Evolutionary conservation across 768 basidiomycete genomes (phyloP), one percentile per base, ranked within the genome.

Genomic region (Mycena galericulata): DNA sequence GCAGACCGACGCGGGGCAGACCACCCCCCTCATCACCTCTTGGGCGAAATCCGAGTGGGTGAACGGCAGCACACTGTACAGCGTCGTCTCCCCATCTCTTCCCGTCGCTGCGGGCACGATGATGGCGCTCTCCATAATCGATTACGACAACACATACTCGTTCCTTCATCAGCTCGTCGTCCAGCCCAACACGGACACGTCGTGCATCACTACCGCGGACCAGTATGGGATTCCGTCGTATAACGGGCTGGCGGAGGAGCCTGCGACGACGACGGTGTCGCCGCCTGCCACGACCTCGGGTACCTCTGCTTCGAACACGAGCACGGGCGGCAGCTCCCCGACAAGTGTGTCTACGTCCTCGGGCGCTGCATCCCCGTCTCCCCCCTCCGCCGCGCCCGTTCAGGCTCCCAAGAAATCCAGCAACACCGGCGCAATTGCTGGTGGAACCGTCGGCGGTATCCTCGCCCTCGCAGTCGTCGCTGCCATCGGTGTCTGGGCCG

Each of bases 41-140:
- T 57, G 41, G 40, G 27, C 56, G 11, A 11, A 57, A 43, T 57
- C 56, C 26, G 18, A 38, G 41, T 57, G 56, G 56, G 41, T 43
- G 24, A 29, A 57, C 26, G 56, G 22, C 2, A 57, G 9, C 27
- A 57, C 56, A 0, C 27, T 57, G 1, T 57, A 29, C 40, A 30
- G 27, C 7, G 56, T 29, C 20, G n/a, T 14, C 34, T 41, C 40
- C 2, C 22, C 26, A 12, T 57, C 56, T n/a, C 40, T 57, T 4
- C 56, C 56, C 18, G 27, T 57, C 27, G 56, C 56, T 7, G 56
- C 56, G 20, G 38, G 56, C 14, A 40, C 56, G 17, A 41, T 57
- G 56, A 29, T 57, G 2, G 56, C 56, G 14, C 56, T 57, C 20
- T 12, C 4, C 1, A 29, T 57, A 8, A 14, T 43, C 27, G 40